phyloP scores from a whole-genome alignment of 73 alveolate species.

The Diophrys sp. region DNA sequence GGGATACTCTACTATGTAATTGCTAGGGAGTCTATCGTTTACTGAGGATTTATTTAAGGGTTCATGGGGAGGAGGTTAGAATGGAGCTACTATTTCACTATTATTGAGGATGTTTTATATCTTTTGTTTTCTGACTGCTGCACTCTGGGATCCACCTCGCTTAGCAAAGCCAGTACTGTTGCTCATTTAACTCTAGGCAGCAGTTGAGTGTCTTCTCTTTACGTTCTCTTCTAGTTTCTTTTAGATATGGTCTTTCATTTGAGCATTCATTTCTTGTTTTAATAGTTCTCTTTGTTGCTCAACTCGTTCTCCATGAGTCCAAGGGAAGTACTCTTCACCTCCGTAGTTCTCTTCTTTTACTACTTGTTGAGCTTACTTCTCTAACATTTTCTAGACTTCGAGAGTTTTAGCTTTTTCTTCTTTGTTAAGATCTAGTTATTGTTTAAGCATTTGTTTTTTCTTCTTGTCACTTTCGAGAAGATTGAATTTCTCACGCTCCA shows the following conservation, averaged over 20 bases:
- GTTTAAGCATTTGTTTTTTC: neutral
- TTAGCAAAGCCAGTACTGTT: neutral
- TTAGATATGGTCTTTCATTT: neutral
- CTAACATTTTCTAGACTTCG: neutral
- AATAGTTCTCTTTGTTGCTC: slow-evolving; percentile 36
- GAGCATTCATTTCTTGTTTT: slow-evolving; percentile 21
- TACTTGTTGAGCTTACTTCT: neutral
- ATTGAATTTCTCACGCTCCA: neutral
- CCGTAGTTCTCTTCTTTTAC: slow-evolving; percentile 13
- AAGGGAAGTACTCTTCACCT: slow-evolving; percentile 33
- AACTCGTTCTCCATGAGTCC: slow-evolving; percentile 44
- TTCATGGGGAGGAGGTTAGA: neutral
- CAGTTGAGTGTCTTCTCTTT: neutral
- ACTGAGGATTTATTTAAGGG: neutral
- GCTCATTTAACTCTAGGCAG: neutral
- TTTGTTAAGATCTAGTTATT: neutral
- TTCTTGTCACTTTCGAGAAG: neutral
- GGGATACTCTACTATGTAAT: neutral
- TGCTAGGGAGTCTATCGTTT: neutral
- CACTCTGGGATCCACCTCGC: neutral
- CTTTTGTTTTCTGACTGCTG: neutral
- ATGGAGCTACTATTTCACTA: neutral
- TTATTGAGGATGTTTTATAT: neutral
- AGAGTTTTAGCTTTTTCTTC: neutral
- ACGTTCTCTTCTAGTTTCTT: neutral